phyloP scores from a whole-genome alignment of 2,329 filamentous ascomycete species.

The Salinomyces thailandicus region DNA sequence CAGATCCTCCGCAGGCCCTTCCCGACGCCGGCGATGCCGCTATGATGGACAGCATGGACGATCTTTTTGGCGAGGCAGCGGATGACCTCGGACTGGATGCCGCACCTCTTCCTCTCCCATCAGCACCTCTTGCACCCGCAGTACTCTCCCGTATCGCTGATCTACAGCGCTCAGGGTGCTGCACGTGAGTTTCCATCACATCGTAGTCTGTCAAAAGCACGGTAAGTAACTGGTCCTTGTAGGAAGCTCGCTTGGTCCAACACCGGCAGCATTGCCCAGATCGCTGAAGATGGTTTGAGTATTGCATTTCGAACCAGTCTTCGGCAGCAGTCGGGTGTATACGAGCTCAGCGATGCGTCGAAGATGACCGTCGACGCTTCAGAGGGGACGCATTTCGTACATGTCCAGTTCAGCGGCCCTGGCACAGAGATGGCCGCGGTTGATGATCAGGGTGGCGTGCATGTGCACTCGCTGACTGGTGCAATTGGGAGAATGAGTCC shows the following conservation, averaged over 20 bases:
- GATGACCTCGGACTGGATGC: constrained; percentile 46
- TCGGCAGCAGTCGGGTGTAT: too few species aligned
- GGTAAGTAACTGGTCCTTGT: constrained; percentile 7
- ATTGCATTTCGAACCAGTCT: constrained; percentile 65
- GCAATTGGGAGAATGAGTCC: constrained; percentile 62
- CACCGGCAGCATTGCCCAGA: constrained; percentile 71
- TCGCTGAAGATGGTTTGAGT: constrained; percentile 59
- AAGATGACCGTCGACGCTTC: constrained; percentile 51
- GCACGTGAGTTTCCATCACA: constrained; percentile 53
- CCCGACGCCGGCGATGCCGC: constrained; percentile 14
- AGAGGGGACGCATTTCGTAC: constrained; percentile 58
- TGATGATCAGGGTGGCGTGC: constrained; percentile 67
- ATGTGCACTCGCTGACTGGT: constrained; percentile 60
- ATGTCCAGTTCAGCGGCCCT: constrained; percentile 70
- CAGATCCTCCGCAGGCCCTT: too few species aligned
- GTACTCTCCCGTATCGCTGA: constrained; percentile 67
- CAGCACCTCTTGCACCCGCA: constrained; percentile 44
- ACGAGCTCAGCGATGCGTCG: constrained; percentile 66
- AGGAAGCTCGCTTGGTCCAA: constrained; percentile 84
- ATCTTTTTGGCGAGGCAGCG: constrained; percentile 61
- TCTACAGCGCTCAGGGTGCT: constrained; percentile 63
- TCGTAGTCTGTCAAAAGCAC: not conserved
- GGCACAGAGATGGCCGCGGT: constrained; percentile 74
- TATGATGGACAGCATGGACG: constrained; percentile 43
- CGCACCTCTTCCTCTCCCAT: constrained; percentile 42